Conservation (phyloP, 805 yeast species). For the Saccharomyces kudriavzevii region DNA sequence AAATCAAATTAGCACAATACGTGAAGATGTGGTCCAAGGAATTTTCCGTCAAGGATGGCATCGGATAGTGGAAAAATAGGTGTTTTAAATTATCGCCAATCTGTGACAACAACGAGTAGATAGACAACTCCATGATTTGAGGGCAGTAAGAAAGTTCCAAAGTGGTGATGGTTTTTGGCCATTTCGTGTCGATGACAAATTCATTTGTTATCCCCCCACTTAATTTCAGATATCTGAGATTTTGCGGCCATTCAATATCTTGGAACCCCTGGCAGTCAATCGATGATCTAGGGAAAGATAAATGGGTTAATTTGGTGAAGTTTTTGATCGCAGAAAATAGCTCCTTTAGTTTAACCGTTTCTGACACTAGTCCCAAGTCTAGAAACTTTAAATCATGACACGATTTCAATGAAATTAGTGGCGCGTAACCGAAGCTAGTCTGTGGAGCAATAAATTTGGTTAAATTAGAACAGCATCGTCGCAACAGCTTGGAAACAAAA, state of each 20-base stretch:
- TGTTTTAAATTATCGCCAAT: conserved; percentile 60
- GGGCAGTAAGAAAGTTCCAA: conserved; percentile 89
- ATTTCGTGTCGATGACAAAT: conserved; percentile 58
- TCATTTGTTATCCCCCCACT: conserved; percentile 87
- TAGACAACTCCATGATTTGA: conserved; percentile 52
- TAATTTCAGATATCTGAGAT: conserved; percentile 59
- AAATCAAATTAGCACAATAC: conserved; percentile 65
- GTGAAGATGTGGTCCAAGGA: conserved; percentile 67
- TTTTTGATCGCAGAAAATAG: conserved; percentile 66
- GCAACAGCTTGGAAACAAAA: conserved; percentile 69
- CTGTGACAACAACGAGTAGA: conserved; percentile 50
- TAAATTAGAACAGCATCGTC: conserved; percentile 63
- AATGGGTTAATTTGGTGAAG: conserved; percentile 54
- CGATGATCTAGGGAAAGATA: conserved; percentile 86
- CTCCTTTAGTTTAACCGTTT: conserved; percentile 76
- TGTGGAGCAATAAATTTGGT: conserved; percentile 82
- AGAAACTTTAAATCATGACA: conserved; percentile 58
- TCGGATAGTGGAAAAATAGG: conserved; percentile 72
- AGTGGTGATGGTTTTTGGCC: conserved; percentile 64
- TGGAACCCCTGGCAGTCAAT: conserved; percentile 52
- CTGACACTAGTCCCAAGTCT: conserved; percentile 82
- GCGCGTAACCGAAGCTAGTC: conserved; percentile 87
- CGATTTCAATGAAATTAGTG: conserved; percentile 68
- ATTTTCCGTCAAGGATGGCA: conserved; percentile 66
- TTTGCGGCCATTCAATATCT: conserved; percentile 65